Evolutionary conservation across 1,284 basidiomycete species (phyloP).

Genomic region (Polyporus tsugae): DNA sequence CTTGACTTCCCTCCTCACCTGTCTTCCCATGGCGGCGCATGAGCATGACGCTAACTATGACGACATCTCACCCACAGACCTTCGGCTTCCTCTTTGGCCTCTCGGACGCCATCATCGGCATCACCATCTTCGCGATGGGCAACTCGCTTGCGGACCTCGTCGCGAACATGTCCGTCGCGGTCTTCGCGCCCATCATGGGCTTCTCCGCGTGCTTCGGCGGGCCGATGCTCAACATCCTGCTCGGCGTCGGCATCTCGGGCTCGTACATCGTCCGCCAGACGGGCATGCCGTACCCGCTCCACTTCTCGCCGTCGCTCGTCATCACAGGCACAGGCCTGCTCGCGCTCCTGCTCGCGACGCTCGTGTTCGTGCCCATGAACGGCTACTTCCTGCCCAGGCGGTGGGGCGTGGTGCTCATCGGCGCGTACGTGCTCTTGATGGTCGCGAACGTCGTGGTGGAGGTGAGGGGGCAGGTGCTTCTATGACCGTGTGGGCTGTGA

Average conservation of each 20-base stretch:
- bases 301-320: conserved; percentile 86
- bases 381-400: conserved; percentile 80
- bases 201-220: conserved; percentile 95
- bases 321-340: conserved; percentile 86
- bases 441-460: conserved; percentile 81
- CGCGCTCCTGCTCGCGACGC: conserved; percentile 75
- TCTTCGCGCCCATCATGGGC: conserved; percentile 88
- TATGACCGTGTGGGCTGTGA: neutral
- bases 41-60: conserved; percentile 2
- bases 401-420: conserved; percentile 85
- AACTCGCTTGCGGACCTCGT: conserved; percentile 97
- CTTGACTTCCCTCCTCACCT: neutral
- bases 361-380: conserved; percentile 87
- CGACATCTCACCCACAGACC: conserved; percentile 62
- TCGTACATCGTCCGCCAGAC: conserved; percentile 74
- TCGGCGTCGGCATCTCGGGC: conserved; percentile 87
- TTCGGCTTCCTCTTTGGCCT: conserved; percentile 94
- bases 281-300: conserved; percentile 68
- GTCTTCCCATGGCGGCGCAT: neutral
- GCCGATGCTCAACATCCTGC: conserved; percentile 96
- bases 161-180: conserved; percentile 94
- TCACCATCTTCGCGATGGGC: conserved; percentile 96
- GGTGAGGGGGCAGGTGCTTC: conserved; percentile 37
- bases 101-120: conserved; percentile 96
- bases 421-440: conserved; percentile 80